Conservation (phyloP, 73 alveolate species). For the Paramecium sexaurelia region DNA sequence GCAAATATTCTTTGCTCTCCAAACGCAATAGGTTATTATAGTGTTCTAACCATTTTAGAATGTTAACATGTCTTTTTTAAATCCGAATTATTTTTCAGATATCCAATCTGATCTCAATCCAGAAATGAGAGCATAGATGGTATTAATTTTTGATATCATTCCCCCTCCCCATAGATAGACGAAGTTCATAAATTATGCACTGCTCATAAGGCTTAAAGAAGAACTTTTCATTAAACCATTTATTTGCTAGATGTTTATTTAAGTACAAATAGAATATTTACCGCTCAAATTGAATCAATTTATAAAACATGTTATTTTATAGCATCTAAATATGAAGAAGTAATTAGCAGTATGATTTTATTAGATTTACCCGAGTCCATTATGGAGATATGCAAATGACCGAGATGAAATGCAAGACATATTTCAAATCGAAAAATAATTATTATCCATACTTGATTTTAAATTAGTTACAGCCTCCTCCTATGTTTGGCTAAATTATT, state of each 20-base stretch:
- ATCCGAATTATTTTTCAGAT: slow-evolving; percentile 14
- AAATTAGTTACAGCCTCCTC: not conserved
- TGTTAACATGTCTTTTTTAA: slow-evolving; percentile 10
- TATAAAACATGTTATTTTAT: not conserved
- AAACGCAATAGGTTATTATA: not conserved
- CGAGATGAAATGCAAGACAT: not conserved
- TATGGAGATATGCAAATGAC: not conserved
- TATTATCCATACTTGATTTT: not conserved
- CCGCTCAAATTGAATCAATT: not conserved
- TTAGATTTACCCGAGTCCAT: not conserved
- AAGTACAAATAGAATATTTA: not conserved
- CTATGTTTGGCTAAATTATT: slow-evolving; percentile 38
- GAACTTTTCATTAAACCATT: not conserved
- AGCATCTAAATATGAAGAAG: slow-evolving; percentile 39
- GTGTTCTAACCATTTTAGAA: not conserved
- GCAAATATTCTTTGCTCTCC: not conserved
- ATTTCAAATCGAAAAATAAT: not conserved
- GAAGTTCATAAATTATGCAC: not conserved
- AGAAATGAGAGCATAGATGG: slow-evolving; percentile 10
- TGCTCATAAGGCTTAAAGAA: not conserved
- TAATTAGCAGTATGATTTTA: not conserved
- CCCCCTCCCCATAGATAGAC: not conserved
- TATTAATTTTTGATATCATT: not conserved
- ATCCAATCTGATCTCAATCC: not conserved
- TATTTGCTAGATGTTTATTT: slow-evolving; percentile 20